These are phyloP conservation scores for Hydnomerulius pinastri DNA, from an alignment of 768 basidiomycete species.

Conservation along the genomic window DNA sequence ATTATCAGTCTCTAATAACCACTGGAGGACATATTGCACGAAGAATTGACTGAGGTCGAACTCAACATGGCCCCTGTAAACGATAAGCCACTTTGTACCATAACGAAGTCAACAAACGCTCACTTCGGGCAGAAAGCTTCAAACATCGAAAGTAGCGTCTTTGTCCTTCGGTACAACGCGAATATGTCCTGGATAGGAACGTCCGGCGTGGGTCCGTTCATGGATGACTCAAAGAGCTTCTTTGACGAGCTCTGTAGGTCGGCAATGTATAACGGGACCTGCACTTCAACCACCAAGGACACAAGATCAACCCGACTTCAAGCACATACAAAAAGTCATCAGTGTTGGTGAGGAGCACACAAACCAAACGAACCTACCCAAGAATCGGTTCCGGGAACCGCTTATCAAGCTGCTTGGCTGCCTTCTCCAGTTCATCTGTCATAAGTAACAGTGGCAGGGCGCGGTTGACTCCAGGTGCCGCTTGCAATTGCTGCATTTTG, in stretches of 20 bases:
- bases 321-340: not conserved
- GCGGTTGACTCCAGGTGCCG: conserved; percentile 75
- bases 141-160: conserved; percentile 77
- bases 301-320: conserved; percentile 73
- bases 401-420: conserved; percentile 80
- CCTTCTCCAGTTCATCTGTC: conserved; percentile 89
- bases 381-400: conserved; percentile 83
- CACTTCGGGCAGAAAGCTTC: conserved; percentile 79
- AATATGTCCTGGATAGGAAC: conserved; percentile 91
- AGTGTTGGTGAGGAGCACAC: not conserved
- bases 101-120: conserved; percentile 27
- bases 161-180: conserved; percentile 77
- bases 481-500: conserved; percentile 64
- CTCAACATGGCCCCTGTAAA: conserved; percentile 50
- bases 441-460: conserved; percentile 80
- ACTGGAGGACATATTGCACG: conserved; percentile 83
- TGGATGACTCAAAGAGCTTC: conserved; percentile 77
- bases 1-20: conserved; percentile 84
- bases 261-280: conserved; percentile 62
- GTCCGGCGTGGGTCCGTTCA: conserved; percentile 85
- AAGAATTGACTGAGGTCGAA: conserved; percentile 82
- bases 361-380: conserved; percentile 50
- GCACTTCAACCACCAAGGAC: conserved; percentile 67
- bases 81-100: conserved; percentile 1
- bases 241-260: conserved; percentile 73